These are phyloP conservation scores for Colletotrichum zoysiae DNA, from an alignment of 2,329 filamentous ascomycete species.

Conservation along the genomic window DNA sequence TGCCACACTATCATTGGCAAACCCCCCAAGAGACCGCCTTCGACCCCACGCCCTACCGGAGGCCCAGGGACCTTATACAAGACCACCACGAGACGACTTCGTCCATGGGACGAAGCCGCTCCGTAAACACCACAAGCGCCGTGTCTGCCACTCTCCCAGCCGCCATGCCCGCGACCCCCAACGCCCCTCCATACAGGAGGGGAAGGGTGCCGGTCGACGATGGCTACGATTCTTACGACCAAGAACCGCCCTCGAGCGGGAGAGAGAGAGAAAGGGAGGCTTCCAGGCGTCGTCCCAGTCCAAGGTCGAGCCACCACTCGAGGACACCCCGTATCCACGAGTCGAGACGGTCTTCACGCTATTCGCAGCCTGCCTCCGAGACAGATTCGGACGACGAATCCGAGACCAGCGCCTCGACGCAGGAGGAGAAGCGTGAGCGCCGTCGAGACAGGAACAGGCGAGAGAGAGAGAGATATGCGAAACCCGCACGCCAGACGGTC, in stretches of 20 bases:
- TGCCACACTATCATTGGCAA: slow-evolving; percentile 50
- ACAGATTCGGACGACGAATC: slow-evolving; percentile 56
- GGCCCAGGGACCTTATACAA: slow-evolving; percentile 47
- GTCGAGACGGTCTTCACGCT: slow-evolving; percentile 52
- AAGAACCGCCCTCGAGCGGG: slow-evolving; percentile 42
- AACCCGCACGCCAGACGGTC: slow-evolving; percentile 14
- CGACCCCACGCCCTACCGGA: slow-evolving; percentile 54
- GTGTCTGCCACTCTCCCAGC: slow-evolving; percentile 32
- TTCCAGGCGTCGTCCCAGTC: slow-evolving; percentile 49
- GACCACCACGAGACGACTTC: slow-evolving; percentile 49
- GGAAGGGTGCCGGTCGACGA: slow-evolving; percentile 32
- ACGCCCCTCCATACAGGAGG: slow-evolving; percentile 32
- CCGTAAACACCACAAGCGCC: slow-evolving; percentile 30
- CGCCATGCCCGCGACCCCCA: slow-evolving; percentile 38
- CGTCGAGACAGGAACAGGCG: slow-evolving; percentile 31
- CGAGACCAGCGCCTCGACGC: slow-evolving; percentile 52
- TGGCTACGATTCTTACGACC: slow-evolving; percentile 22
- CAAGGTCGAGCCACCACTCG: slow-evolving; percentile 54
- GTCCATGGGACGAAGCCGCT: slow-evolving; percentile 45
- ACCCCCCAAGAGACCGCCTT: slow-evolving; percentile 45
- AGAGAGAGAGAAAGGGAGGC: slow-evolving; percentile 45
- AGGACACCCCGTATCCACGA: slow-evolving; percentile 47
- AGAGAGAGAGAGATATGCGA: slow-evolving; percentile 19
- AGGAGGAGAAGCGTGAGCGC: slow-evolving; percentile 47
- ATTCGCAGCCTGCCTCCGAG: slow-evolving; percentile 46